Base-by-base conservation (phyloP, 2,329 filamentous ascomycete genomes). In the Cordyceps tenuipes region DNA sequence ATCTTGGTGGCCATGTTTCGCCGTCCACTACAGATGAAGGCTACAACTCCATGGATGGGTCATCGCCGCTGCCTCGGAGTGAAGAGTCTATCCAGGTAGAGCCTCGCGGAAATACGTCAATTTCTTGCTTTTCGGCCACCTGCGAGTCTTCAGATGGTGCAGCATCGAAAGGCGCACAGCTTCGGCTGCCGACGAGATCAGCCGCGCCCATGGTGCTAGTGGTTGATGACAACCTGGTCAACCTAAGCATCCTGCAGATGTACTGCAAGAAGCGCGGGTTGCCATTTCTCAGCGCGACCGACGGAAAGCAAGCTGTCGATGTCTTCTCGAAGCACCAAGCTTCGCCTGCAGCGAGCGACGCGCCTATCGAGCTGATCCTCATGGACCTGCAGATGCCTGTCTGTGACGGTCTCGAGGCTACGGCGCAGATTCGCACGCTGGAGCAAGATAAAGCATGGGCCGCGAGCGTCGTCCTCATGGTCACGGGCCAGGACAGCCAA, bases 171-270 rank as follows among this genome's bases (percentile, higher is more conserved):
- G 8, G 10, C 34, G 34, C 34, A 41, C 51, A 8, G 10, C 34
- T 10, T 36, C 34, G 34, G 34, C 12, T 10, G 8, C 34, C 10
- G 34, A 36, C 34, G 15, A 29, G 12, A 5, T 21, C 59, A 7
- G n/a, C 62, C 5, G 64, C 59, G 0, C 70, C 70, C 3, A 59
- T 60, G 17, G 67, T 68, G 0, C 69, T 80, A 0, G 66, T 80
- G 0, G 77, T 79, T 0, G 78, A 80, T 62, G 78, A 79, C 62
- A 80, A 80, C 50, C 59, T 73, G 3, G 75, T 80, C 59, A 80
- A 80, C 23, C 71, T 79, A 0, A 76, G 77, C 21, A 77, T 80
- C 29, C 64, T 80, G 31, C 69, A 74, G 19, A 76, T 78, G 65
- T 79, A 79, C 63, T 75, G 78, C 54, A 73, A 75, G 58, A 74